Base-by-base conservation (phyloP, 1,284 basidiomycete genomes). In the Boletus smithii region DNA sequence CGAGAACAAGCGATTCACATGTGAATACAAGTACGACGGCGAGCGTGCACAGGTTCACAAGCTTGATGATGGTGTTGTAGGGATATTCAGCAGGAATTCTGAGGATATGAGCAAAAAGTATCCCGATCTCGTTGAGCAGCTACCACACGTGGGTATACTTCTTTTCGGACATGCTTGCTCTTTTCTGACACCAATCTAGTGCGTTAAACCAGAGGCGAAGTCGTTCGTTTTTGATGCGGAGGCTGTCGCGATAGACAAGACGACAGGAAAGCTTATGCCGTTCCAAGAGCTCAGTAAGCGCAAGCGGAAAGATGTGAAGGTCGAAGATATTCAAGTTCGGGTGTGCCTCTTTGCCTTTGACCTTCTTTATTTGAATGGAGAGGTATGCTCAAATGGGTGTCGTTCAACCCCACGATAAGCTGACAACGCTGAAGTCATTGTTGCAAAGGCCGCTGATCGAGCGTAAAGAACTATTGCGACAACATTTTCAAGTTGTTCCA, bases 81-180 rank as follows among this genome's bases (percentile, higher is more conserved):
- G 80, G 11, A 87, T 99, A 31, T 99, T 98, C 70, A 95, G 91
- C 67, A 77, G 97, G 42, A 99, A 99, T 69, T 97, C 93, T 29
- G 97, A 99, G 68, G 93, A 99, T 64, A 99, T 99, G 97, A 95
- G 90, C 66, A 94, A 94, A 64, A 99, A 99, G 66, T 99, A 99
- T 70, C 97, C 95, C 0, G 97, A 99, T 72, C 74, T 99, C 13
- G 83, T 98, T 14, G 91, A 93, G 58, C 94, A 98, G 63, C 75
- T 98, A 27, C 93, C 95, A 1, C 77, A 80, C 39, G 94, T 92
- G 54, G 56, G 79, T 72, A 14, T 42, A 38, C 35, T 13, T 5
- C 14, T 39, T 44, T 34, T 38, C 14, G 4, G 7, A 5, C 6
- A 16, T 22, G 27, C n/a, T 23, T 3, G 13, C 22, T 30, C 9